phyloP scores from a whole-genome alignment of 2,329 filamentous ascomycete genomes.

The Macroventuria anomochaeta region DNA sequence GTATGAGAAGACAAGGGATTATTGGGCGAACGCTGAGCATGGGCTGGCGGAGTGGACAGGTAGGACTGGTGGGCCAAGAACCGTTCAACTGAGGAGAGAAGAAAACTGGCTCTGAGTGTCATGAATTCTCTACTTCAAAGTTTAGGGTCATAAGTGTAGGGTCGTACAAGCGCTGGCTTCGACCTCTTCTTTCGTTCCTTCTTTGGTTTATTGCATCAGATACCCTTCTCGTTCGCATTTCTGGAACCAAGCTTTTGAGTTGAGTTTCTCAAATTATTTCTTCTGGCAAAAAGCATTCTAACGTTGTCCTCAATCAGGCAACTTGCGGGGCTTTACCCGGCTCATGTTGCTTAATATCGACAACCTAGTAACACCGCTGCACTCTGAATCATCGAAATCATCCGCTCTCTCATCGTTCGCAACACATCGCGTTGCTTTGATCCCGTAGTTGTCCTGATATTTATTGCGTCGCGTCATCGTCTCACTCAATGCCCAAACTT shows the following conservation, averaged over 20 bases:
- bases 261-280: neutral
- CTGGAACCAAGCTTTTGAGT: neutral
- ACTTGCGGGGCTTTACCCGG: conserved; percentile 13
- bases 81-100: conserved; percentile 5
- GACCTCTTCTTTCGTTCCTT: neutral
- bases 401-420: neutral
- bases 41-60: conserved; percentile 41
- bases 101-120: neutral
- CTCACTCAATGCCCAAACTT: neutral
- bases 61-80: conserved; percentile 16
- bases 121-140: too few relatives aligned
- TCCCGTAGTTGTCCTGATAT: neutral
- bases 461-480: neutral
- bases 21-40: conserved; percentile 47
- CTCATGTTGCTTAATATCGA: conserved; percentile 19
- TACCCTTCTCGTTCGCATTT: neutral
- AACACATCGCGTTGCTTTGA: neutral
- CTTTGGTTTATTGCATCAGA: neutral
- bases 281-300: neutral
- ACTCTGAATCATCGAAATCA: neutral
- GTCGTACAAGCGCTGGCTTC: neutral
- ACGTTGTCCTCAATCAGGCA: conserved; percentile 1
- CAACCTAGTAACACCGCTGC: neutral
- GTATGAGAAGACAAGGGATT: conserved; percentile 44
- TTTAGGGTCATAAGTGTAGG: too few relatives aligned